Conservation (phyloP, 2,329 filamentous ascomycete genomes). For the Aureobasidium sp. region DNA sequence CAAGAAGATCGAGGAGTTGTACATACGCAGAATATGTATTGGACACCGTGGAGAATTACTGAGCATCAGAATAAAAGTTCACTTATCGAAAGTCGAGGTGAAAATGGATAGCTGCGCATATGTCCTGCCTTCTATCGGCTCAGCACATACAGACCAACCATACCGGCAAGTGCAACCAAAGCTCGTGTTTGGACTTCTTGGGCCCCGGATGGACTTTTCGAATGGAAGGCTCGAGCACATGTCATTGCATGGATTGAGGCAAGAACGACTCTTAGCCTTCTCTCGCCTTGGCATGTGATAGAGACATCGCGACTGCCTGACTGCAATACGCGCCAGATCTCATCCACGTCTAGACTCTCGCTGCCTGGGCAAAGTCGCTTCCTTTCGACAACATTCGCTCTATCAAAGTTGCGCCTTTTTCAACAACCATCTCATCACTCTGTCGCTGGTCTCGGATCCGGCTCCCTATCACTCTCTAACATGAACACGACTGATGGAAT, state of each 20-base stretch:
- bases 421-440: not conserved
- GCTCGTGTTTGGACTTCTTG: no score
- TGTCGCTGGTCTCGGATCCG: not conserved
- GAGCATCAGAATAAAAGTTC: no score
- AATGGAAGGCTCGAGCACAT: no score
- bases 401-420: not conserved
- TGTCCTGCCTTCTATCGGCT: no score
- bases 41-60: no score
- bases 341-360: not conserved
- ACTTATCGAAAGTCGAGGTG: no score
- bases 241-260: not conserved
- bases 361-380: not conserved
- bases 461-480: not conserved
- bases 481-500: not conserved
- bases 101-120: no score
- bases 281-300: not conserved
- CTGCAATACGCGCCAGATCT: not conserved
- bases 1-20: no score
- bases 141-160: no score
- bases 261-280: not conserved
- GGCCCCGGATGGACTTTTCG: no score
- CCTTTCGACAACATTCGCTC: not conserved
- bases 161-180: no score
- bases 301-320: not conserved
- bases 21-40: no score